These are phyloP conservation scores for Aspergillus sp. DNA, from an alignment of 2,329 filamentous ascomycete genomes.

Conservation along the genomic window DNA sequence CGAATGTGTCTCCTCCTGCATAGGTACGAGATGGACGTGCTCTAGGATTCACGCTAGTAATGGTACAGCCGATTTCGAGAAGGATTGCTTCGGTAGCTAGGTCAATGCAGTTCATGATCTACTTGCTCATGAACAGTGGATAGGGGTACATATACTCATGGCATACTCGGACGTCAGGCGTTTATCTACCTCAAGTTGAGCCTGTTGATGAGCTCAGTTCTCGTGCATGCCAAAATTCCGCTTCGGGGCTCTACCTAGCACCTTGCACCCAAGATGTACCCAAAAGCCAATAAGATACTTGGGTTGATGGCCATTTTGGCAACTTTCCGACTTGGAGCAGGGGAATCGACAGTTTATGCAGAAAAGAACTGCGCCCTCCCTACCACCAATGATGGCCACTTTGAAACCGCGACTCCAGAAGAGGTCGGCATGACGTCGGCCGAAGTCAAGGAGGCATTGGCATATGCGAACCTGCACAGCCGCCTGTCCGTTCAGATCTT, in stretches of 20 bases:
- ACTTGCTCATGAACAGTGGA: not conserved
- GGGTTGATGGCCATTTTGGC: not conserved
- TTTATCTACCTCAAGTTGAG: too few species aligned
- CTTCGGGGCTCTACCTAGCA: too few species aligned
- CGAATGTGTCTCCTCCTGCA: too few species aligned
- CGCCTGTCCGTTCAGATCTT: constrained; percentile 2
- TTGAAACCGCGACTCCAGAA: constrained; percentile 1
- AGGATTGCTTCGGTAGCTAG: not conserved
- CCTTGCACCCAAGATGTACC: not conserved
- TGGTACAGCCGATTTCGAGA: not conserved
- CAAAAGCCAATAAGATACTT: not conserved
- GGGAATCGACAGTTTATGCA: not conserved
- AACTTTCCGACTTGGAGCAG: not conserved
- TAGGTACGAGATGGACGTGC: too few species aligned
- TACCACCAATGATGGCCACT: constrained; percentile 1
- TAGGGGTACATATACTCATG: not conserved
- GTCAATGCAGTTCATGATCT: not conserved
- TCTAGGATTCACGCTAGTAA: too few species aligned
- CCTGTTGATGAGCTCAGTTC: too few species aligned
- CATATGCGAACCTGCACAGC: not conserved
- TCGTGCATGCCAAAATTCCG: too few species aligned
- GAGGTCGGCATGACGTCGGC: constrained; percentile 1
- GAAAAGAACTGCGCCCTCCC: not conserved
- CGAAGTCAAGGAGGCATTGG: not conserved
- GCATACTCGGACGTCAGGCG: not conserved